Percentiles rank a stretch among this genome's conserved stretches.
Evolutionary conservation across 2,329 filamentous ascomycete species (phyloP).

Genomic region (Claviceps fusiformis): DNA sequence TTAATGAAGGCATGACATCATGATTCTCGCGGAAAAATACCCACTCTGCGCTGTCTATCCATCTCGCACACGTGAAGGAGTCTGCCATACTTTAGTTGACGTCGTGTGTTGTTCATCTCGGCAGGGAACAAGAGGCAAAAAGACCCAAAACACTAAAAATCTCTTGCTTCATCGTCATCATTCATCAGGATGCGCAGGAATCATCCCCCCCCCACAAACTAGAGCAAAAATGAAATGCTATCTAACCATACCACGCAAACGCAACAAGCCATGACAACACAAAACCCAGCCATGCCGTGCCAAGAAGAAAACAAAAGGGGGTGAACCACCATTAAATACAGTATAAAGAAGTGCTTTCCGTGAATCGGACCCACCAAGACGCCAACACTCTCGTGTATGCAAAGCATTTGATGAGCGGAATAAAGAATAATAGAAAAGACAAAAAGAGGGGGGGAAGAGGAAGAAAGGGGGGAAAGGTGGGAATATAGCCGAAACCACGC

Average conservation of each 20-base stretch:
- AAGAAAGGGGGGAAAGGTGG: background rate
- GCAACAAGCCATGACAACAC: background rate
- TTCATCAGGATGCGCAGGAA: background rate
- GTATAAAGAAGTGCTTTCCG: background rate
- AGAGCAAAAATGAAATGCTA: background rate
- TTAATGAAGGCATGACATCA: too few relatives aligned
- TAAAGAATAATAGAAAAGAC: background rate
- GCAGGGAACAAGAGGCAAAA: too few relatives aligned
- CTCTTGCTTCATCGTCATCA: background rate
- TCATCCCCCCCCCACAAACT: too few relatives aligned
- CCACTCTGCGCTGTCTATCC: too few relatives aligned
- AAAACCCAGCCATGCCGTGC: too few relatives aligned
- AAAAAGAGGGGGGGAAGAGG: background rate
- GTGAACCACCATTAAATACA: too few relatives aligned
- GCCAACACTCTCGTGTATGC: background rate
- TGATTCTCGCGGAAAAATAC: too few relatives aligned
- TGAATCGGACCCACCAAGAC: background rate
- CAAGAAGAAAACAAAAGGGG: background rate
- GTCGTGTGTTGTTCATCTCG: too few relatives aligned
- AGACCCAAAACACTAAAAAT: too few relatives aligned
- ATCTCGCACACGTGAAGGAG: too few relatives aligned
- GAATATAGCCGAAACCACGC: too few relatives aligned
- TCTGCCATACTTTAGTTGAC: too few relatives aligned
- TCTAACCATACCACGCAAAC: background rate
- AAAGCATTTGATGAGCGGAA: background rate